These are phyloP conservation scores for Tagetes patula DNA, from an alignment of 129 eudicot species.

Conservation along the genomic window DNA sequence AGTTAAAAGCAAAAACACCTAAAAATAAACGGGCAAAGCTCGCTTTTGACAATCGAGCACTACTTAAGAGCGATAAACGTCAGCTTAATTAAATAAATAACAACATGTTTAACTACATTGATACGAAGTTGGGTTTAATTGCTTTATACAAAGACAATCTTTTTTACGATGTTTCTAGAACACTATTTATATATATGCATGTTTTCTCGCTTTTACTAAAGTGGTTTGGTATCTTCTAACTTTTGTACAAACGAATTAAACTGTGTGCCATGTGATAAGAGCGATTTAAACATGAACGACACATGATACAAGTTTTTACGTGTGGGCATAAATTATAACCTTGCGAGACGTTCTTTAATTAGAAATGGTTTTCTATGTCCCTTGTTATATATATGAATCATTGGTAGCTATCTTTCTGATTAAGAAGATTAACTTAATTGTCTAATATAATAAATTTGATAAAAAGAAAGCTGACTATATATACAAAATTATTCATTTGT, in stretches of 20 bases:
- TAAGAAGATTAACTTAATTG: too few relatives aligned
- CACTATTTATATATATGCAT: slow-evolving; percentile 15
- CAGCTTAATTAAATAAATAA: neutral
- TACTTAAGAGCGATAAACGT: neutral
- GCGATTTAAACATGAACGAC: slow-evolving; percentile 8
- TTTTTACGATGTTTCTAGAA: neutral
- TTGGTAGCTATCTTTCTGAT: too few relatives aligned
- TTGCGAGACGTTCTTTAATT: neutral
- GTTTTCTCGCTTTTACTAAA: slow-evolving; percentile 4
- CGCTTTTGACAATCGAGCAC: slow-evolving; percentile 12
- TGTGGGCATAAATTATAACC: neutral
- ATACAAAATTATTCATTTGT: neutral
- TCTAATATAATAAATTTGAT: too few relatives aligned
- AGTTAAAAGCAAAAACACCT: neutral
- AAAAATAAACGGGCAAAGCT: neutral
- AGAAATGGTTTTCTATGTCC: neutral
- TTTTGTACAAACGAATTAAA: slow-evolving; percentile 8
- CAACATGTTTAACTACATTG: neutral
- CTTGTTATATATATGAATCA: neutral
- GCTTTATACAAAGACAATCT: neutral
- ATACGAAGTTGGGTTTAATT: slow-evolving; percentile 7
- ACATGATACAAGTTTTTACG: neutral
- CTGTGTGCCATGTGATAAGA: slow-evolving; percentile 8
- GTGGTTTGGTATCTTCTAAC: slow-evolving; percentile 11
- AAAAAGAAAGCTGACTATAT: neutral